phyloP scores from a whole-genome alignment of 1,139 yeast species.

The Pichia sp. region DNA sequence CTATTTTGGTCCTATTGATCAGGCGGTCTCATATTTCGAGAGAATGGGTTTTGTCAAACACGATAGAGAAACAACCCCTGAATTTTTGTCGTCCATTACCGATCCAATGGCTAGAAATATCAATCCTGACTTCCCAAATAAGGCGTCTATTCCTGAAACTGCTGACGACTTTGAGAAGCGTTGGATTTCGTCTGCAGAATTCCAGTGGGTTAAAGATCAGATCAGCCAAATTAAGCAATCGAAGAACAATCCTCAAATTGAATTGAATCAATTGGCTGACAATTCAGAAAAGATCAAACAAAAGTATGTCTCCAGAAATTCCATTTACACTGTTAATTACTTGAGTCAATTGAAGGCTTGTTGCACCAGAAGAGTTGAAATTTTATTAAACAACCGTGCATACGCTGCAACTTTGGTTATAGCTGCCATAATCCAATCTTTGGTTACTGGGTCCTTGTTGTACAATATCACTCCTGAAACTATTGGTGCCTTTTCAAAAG shows the following conservation, averaged over 20 bases:
- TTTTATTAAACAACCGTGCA: constrained; percentile 39
- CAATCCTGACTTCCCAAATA: constrained; percentile 37
- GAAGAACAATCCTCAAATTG: not conserved
- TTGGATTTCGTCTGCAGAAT: constrained; percentile 35
- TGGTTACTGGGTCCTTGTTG: constrained; percentile 33
- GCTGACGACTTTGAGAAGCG: constrained; percentile 42
- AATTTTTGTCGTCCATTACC: constrained; percentile 70
- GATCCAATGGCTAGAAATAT: constrained; percentile 42
- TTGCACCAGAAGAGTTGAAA: constrained; percentile 37
- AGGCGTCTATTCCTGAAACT: constrained; percentile 20
- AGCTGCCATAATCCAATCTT: constrained; percentile 38
- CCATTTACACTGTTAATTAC: constrained; percentile 38
- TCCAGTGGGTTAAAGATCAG: constrained; percentile 23
- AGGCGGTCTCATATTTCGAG: constrained; percentile 53
- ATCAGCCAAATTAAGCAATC: not conserved
- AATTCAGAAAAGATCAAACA: constrained; percentile 27
- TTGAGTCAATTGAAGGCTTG: constrained; percentile 38
- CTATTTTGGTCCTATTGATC: constrained; percentile 53
- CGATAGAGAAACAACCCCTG: constrained; percentile 75
- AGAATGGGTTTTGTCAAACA: constrained; percentile 68
- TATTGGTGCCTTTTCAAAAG: constrained; percentile 31
- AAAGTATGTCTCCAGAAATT: constrained; percentile 26
- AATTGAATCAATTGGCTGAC: not conserved
- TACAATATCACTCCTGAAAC: constrained; percentile 29
- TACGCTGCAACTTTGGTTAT: constrained; percentile 39